phyloP scores from a whole-genome alignment of 164 flowering plant genomes.

The Vitis rupestris region DNA sequence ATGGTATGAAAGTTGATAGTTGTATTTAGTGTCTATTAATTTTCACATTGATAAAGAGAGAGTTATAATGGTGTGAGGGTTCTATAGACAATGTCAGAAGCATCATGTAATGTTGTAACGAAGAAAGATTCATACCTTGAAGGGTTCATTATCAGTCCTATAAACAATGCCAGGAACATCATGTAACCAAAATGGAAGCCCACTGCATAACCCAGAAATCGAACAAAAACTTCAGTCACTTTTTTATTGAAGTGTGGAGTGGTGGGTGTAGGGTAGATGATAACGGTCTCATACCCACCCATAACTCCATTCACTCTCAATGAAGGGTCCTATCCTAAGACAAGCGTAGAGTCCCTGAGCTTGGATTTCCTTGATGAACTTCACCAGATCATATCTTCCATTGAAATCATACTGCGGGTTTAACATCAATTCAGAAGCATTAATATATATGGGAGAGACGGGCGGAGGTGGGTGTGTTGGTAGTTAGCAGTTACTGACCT shows the following conservation, averaged over 20 bases:
- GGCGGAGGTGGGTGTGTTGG: conserved; percentile 1
- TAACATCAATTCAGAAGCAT: background rate
- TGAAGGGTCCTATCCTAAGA: conserved; percentile 69
- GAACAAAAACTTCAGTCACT: background rate
- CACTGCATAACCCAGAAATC: conserved; percentile 40
- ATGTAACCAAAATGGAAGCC: conserved; percentile 83
- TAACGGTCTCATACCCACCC: conserved; percentile 31
- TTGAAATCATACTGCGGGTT: conserved; percentile 48
- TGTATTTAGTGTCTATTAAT: no score
- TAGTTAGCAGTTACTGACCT: conserved; percentile 30
- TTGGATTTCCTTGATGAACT: conserved; percentile 50
- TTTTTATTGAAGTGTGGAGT: no score
- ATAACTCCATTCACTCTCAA: conserved; percentile 62
- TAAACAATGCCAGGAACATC: conserved; percentile 65
- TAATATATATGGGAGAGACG: background rate
- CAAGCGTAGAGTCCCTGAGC: conserved; percentile 56
- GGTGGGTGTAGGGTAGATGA: no score
- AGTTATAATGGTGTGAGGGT: no score
- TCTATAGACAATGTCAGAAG: no score
- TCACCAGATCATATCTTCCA: conserved; percentile 51
- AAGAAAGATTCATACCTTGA: conserved; percentile 44
- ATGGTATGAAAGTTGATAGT: no score
- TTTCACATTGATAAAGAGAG: no score
- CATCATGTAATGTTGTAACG: no score
- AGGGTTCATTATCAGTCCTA: conserved; percentile 76